Conservation (phyloP, 2,329 filamentous ascomycete genomes). For the Fusarium mundagurra region DNA sequence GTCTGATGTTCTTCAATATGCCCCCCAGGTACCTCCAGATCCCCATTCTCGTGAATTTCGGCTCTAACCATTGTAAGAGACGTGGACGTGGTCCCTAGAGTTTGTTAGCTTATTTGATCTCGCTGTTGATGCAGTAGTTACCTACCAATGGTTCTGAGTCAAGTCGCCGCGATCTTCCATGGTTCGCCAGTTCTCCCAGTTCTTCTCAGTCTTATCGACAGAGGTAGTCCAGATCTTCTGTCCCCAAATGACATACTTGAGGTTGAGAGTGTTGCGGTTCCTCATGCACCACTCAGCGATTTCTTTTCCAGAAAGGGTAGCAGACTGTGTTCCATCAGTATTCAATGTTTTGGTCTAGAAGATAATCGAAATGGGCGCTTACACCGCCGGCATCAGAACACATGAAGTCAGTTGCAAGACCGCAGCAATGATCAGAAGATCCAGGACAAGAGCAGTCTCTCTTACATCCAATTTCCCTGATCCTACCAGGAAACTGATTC, state of each 20-base stretch:
- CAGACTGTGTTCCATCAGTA: conserved; percentile 38
- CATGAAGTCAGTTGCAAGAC: conserved; percentile 52
- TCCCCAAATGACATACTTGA: conserved; percentile 63
- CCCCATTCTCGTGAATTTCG: neutral
- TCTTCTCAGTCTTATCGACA: conserved; percentile 46
- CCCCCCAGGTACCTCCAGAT: neutral
- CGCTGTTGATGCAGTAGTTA: neutral
- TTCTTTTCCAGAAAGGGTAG: conserved; percentile 51
- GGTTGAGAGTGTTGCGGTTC: conserved; percentile 50
- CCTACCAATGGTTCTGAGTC: conserved; percentile 57
- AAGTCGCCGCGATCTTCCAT: conserved; percentile 55
- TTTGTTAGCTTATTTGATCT: neutral
- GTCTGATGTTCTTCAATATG: neutral
- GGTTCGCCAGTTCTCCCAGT: conserved; percentile 54
- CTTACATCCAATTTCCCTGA: conserved; percentile 49
- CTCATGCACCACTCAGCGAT: conserved; percentile 62
- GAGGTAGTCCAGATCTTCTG: conserved; percentile 58
- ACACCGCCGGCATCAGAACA: conserved; percentile 51
- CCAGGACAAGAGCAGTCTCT: conserved; percentile 47
- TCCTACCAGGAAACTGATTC: conserved; percentile 47
- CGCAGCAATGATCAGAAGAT: conserved; percentile 51
- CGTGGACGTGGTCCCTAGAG: conserved; percentile 42
- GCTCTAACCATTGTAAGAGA: conserved; percentile 39
- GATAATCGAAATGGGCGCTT: conserved; percentile 32
- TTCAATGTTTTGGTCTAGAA: neutral